Evolutionary conservation across 2,329 filamentous ascomycete genomes (phyloP), one percentile per base, ranked within the genome.

Genomic region (Trichoderma sp.): DNA sequence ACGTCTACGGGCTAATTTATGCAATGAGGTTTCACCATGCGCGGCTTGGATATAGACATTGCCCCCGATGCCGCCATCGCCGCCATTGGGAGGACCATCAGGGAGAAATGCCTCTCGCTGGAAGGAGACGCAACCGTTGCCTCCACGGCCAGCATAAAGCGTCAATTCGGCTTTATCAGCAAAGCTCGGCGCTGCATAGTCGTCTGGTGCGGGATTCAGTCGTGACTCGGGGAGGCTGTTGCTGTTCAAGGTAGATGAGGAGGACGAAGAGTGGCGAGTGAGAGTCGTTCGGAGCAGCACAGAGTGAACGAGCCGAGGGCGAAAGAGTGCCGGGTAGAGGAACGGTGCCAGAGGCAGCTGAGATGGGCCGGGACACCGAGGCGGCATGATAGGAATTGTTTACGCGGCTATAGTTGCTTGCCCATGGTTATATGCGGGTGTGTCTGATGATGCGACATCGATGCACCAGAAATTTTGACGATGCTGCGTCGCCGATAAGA

Each of bases 31-130:
- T 84, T 98, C 94, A 76, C 95, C 95, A 73, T 93, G 92, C 1
- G 97, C 91, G 8, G 97, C 95, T 85, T 98, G 96, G 75, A 99
- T 97, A 83, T 97, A 98, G 78, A 99, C 88, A 80, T 93, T 97
- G 53, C 97, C 97, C 77, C 97, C 97, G 74, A 91, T 93, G 5
- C 97, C 97, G 59, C 97, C 97, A 82, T 99, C 95, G 76, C 97
- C 97, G 66, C 97, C 97, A 83, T 99, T 98, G 11, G 97, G 91
- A 12, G 97, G 97, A 0, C 97, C 97, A 78, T 97, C 92, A 62
- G 92, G 91, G 35, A 98, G 88, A 84, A 94, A 98, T 77, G 96
- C 96, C 81, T 99, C 97, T 24, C 96, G 93, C 60, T 97, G 86
- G 82, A 98, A 99, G 0, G 97, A 97, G 68, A 98, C 94, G 82